A percentile compares a stretch with the other conserved stretches of the same genome.
These are phyloP conservation scores for Ascochyta clinopodiicola DNA, from an alignment of 2,329 filamentous ascomycete species.

Conservation along the genomic window DNA sequence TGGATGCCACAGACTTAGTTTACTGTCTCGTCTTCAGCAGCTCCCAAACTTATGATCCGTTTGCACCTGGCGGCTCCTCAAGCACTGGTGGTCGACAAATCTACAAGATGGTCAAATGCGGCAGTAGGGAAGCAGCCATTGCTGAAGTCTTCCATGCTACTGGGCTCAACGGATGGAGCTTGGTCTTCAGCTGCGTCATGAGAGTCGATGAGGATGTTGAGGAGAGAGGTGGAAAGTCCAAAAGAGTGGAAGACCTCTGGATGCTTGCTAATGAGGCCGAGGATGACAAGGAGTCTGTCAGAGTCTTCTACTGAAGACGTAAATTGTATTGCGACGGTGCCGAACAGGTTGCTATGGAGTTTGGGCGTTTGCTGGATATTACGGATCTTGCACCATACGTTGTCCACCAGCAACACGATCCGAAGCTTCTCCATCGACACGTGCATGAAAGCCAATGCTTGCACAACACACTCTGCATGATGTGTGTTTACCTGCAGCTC, in stretches of 20 bases:
- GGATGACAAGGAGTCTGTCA: conserved; percentile 22
- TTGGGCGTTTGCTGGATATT: neutral
- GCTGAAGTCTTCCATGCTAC: conserved; percentile 39
- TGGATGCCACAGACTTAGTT: conserved; percentile 25
- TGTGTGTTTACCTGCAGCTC: neutral
- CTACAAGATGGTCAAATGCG: conserved; percentile 41
- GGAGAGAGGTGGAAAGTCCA: conserved; percentile 23
- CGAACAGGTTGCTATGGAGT: neutral
- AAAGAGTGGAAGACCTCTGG: conserved; percentile 35
- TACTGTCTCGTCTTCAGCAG: conserved; percentile 40
- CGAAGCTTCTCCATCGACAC: neutral
- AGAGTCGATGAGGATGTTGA: conserved; percentile 32
- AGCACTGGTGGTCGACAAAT: conserved; percentile 30
- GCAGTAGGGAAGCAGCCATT: conserved; percentile 40
- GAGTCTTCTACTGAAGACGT: conserved; percentile 40
- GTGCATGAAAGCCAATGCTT: neutral
- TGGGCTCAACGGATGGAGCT: conserved; percentile 40
- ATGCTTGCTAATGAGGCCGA: conserved; percentile 29
- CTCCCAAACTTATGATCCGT: conserved; percentile 25
- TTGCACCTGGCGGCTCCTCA: conserved; percentile 14
- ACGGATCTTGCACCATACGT: neutral
- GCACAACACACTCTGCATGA: neutral
- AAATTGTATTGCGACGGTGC: neutral
- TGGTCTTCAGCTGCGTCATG: conserved; percentile 43
- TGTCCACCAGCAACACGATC: neutral